These are phyloP conservation scores for Candida pseudoglaebosa DNA, from an alignment of 805 yeast species.

Conservation along the genomic window DNA sequence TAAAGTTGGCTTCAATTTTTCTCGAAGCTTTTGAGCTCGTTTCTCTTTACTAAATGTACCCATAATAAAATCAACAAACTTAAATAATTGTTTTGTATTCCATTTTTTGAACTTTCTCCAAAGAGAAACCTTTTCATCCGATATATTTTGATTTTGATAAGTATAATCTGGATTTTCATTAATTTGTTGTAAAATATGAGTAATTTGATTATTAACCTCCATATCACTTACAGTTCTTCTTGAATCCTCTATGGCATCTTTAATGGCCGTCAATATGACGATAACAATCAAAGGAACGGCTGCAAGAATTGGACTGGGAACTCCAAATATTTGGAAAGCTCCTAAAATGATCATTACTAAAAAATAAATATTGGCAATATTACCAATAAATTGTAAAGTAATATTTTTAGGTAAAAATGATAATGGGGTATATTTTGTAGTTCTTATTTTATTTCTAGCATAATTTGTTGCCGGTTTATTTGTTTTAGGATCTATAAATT, in stretches of 20 bases:
- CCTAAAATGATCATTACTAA: constrained; percentile 76
- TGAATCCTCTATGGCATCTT: constrained; percentile 80
- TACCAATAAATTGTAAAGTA: constrained; percentile 65
- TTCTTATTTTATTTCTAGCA: constrained; percentile 87
- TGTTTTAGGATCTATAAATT: constrained; percentile 50
- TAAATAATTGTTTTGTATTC: constrained; percentile 28
- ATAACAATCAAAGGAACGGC: constrained; percentile 79
- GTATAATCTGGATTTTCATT: constrained; percentile 16
- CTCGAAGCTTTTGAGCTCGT: constrained; percentile 27
- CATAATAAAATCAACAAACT: constrained; percentile 23
- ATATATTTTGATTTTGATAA: constrained; percentile 53
- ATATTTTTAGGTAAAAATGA: constrained; percentile 85
- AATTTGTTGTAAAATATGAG: constrained; percentile 53
- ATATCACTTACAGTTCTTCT: constrained; percentile 67
- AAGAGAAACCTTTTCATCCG: constrained; percentile 56
- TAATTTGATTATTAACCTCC: constrained; percentile 70
- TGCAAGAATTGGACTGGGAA: constrained; percentile 68
- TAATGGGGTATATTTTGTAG: constrained; percentile 92
- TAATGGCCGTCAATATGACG: constrained; percentile 67
- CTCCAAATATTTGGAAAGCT: constrained; percentile 74
- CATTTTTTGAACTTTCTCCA: constrained; percentile 71
- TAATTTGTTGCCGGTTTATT: constrained; percentile 59
- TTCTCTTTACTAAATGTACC: constrained; percentile 32
- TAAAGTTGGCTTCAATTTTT: constrained; percentile 7
- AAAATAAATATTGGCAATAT: constrained; percentile 89